phyloP scores from a whole-genome alignment of 768 basidiomycete species.

The Lactifluus pinguis region DNA sequence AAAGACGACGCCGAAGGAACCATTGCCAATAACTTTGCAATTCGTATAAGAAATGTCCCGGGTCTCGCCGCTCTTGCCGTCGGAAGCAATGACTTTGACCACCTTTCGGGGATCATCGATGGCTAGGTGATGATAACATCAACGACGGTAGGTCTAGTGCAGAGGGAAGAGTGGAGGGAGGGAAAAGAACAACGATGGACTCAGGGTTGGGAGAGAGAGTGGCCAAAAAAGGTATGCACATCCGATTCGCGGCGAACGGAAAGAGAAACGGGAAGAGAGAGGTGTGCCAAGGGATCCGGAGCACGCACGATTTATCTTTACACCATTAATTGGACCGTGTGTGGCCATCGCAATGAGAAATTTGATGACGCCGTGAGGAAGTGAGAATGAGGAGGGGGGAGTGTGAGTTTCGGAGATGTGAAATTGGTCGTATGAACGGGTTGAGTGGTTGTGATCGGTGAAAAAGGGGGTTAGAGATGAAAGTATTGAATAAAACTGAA shows the following conservation, averaged over 20 bases:
- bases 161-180: constrained; percentile 19
- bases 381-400: not conserved
- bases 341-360: constrained; percentile 39
- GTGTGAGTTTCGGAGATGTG: constrained; percentile 11
- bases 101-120: constrained; percentile 96
- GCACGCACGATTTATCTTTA: constrained; percentile 71
- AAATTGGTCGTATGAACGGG: constrained; percentile 1
- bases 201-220: constrained; percentile 5
- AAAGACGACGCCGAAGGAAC: constrained; percentile 98
- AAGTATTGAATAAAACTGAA: not conserved
- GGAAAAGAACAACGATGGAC: not conserved
- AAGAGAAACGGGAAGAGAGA: constrained; percentile 12
- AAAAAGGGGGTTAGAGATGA: not conserved
- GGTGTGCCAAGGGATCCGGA: constrained; percentile 8
- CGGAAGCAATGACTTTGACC: constrained; percentile 89
- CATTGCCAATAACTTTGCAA: constrained; percentile 98
- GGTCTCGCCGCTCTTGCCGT: constrained; percentile 88
- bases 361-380: not conserved
- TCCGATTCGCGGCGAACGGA: constrained; percentile 24
- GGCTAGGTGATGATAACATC: constrained; percentile 34
- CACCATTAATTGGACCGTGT: constrained; percentile 73
- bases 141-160: constrained; percentile 24
- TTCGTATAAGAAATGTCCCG: constrained; percentile 89
- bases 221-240: constrained; percentile 22
- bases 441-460: constrained; percentile 3